A percentile compares a stretch with the other conserved stretches of the same genome.
These are phyloP conservation scores for Populus nigra DNA, from an alignment of 345 rosid species.

Conservation along the genomic window DNA sequence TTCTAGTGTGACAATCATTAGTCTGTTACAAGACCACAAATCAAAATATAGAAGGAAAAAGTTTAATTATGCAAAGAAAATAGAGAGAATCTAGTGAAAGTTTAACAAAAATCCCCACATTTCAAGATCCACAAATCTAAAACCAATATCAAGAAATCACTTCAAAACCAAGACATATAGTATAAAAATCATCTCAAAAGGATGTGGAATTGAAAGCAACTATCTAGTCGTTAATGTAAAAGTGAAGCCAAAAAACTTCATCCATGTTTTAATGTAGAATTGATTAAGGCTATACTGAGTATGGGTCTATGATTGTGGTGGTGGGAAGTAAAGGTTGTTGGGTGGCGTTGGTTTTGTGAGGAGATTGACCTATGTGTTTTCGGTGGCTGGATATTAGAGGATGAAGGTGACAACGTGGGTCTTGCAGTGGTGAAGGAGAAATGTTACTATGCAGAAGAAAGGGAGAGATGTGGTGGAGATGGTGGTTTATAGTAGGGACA, in stretches of 20 bases:
- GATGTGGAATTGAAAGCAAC: conserved; percentile 50
- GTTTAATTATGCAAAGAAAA: conserved; percentile 11
- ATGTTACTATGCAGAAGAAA: too few species aligned
- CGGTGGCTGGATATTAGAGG: not conserved
- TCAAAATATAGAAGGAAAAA: conserved; percentile 12
- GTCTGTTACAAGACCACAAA: conserved; percentile 6
- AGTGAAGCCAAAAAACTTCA: conserved; percentile 38
- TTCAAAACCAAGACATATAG: conserved; percentile 50
- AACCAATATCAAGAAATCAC: conserved; percentile 38
- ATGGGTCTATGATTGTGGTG: too few species aligned
- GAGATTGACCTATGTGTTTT: not conserved
- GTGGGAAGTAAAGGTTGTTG: too few species aligned
- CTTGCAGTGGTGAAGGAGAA: not conserved
- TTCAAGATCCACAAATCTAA: conserved; percentile 42
- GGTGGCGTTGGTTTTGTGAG: not conserved
- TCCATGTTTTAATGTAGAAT: conserved; percentile 41
- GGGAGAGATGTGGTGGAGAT: too few species aligned
- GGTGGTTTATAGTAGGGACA: too few species aligned
- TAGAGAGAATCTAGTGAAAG: conserved; percentile 19
- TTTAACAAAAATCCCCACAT: conserved; percentile 30
- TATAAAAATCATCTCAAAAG: conserved; percentile 38
- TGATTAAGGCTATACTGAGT: too few species aligned
- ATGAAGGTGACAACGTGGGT: not conserved
- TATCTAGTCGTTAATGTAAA: conserved; percentile 38
- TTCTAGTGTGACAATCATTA: not conserved